Base-by-base conservation (phyloP, 768 basidiomycete species). In the Mrakia frigida region DNA sequence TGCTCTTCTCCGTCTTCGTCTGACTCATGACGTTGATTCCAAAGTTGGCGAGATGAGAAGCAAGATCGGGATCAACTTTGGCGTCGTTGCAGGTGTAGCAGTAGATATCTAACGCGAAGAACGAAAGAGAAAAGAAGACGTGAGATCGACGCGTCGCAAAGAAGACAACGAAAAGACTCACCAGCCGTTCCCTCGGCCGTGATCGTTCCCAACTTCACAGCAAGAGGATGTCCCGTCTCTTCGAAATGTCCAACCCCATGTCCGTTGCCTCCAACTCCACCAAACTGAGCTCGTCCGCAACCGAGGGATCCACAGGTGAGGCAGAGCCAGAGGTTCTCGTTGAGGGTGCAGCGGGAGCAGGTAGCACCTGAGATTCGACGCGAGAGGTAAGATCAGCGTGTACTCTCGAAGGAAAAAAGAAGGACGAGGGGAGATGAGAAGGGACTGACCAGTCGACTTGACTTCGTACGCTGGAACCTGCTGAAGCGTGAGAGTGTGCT, bases 151-250 rank as follows among this genome's bases (percentile, higher is more conserved):
- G 69, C 69, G 50, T 10, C 43, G n/a, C n/a, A 23, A 28, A 14
- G 35, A 39, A 5, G 33, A 21, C 1, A n/a, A 37, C 21, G 25
- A 16, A 11, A 18, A 50, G 46, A 83, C 89, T 39, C 70, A 92
- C 94, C 94, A 75, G 92, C 96, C 1, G 86, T 88, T 3, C 96
- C 96, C 81, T 98, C 95, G 0, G 97, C 92, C 0, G 95, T 95
- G 79, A 99, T 97, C 0, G 96, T 98, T 0, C 97, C 97, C 0
- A 98, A 86, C 82, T 98, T 99, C 46, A 98, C 94, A 74, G 90
- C 91, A 31, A 94, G 87, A 0, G 89, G 87, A 81, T 99, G 97
- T 0, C 86, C 85, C 0, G 90, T 90, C 61, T 87, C 85, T 65
- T 90, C 82, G 70, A 86, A 96, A 81, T 99, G 97, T 14, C 84